Evolutionary conservation across 805 yeast species (phyloP).

Genomic region (Wickerhamia fluorescens): DNA sequence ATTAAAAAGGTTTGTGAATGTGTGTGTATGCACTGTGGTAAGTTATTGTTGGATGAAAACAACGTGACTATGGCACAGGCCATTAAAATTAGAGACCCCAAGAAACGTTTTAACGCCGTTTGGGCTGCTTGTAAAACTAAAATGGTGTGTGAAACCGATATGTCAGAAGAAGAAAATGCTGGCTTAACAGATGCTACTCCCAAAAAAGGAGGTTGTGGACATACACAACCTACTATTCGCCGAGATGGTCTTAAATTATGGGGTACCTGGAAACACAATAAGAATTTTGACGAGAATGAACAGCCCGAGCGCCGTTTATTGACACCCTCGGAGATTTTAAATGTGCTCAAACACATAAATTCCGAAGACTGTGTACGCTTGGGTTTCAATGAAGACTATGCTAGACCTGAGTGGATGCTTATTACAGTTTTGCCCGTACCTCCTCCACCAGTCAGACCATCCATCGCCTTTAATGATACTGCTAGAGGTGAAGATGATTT

Average conservation of each 20-base stretch:
- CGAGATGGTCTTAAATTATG: conserved; percentile 92
- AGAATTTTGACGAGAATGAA: conserved; percentile 71
- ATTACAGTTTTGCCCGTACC: conserved; percentile 98
- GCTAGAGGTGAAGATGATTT: conserved; percentile 99
- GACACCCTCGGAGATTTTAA: conserved; percentile 82
- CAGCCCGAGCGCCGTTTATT: conserved; percentile 89
- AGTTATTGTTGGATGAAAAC: conserved; percentile 77
- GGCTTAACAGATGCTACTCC: conserved; percentile 38
- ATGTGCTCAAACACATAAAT: conserved; percentile 86
- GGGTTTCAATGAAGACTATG: conserved; percentile 92
- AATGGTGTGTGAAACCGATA: conserved; percentile 91
- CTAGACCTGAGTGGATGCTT: conserved; percentile 98
- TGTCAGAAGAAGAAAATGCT: conserved; percentile 58
- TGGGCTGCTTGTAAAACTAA: conserved; percentile 91
- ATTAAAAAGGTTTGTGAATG: conserved; percentile 94
- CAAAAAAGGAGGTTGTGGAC: conserved; percentile 97
- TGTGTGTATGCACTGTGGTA: conserved; percentile 99
- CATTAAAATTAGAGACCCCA: conserved; percentile 83
- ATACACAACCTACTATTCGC: conserved; percentile 90
- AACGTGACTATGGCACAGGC: conserved; percentile 83
- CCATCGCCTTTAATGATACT: conserved; percentile 95
- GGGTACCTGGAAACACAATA: conserved; percentile 97
- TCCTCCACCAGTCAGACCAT: conserved; percentile 99
- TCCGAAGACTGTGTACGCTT: conserved; percentile 72
- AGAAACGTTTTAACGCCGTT: conserved; percentile 92